Base-by-base conservation (phyloP, 2,329 filamentous ascomycete species). In the Rhexocercosporidium sp. region DNA sequence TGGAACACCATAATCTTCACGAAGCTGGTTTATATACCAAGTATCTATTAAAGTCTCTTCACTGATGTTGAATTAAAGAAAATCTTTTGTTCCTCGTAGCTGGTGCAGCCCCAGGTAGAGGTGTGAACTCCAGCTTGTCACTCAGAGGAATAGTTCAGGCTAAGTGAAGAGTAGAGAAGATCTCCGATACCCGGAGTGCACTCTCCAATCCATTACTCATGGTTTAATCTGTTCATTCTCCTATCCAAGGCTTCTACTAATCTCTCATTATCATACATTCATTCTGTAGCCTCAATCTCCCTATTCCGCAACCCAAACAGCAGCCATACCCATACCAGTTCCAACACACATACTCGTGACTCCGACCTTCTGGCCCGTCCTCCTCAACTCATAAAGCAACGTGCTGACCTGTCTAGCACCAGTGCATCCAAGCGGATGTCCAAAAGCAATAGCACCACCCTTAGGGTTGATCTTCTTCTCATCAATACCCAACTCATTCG, bases 241-340 rank as follows among this genome's bases (percentile, higher is more conserved):
- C 31, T 59, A 65, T 67, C 44, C 39, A 65, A 62, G 44, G 44
- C 44, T 66, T 56, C 70, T 67, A 63, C n/a, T 59, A 53, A 16
- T 71, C 64, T 70, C 66, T 67, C 44, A 61, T 65, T 67, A 44
- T 72, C 57, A 66, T 72, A 71, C 67, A 70, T 16, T 57, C 62
- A 27, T 61, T 37, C 2, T 11, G 6, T 47, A 3, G 27, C 51
- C 47, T 47, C 12, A 20, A 3, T 18, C 31, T 31, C 14, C 53
- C 65, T 93, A 97, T 84, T 97, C 94, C 3, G 93, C 92, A 72
- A 97, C 94, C 94, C 94, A 97, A 67, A 97, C 91, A 68, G 94
- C 93, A 66, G 94, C 94, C 93, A 97, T 97, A 62, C 95, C 95
- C 96, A 98, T 98, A 62, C 94, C 95, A 2, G 95, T 98, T 61